Conservation (phyloP, 2,329 filamentous ascomycete genomes). For the Zarea fungicola region DNA sequence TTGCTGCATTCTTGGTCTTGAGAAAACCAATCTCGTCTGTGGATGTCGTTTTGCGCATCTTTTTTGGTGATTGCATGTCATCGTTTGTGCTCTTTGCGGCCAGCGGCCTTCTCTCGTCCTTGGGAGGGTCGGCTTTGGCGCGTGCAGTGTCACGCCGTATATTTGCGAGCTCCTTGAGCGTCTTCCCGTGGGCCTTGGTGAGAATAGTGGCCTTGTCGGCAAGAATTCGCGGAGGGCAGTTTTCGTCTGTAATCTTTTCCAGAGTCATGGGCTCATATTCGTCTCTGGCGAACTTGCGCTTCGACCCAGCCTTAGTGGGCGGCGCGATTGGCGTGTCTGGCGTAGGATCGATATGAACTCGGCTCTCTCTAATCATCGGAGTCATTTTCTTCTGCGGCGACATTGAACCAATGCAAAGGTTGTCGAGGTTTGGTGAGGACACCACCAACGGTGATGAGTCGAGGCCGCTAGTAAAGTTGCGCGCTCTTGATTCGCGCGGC, state of each 20-base stretch:
- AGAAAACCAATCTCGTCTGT: conserved; percentile 33
- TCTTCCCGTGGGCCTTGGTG: conserved; percentile 35
- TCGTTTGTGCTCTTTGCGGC: conserved; percentile 56
- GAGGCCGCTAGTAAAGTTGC: conserved; percentile 2
- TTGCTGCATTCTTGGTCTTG: conserved; percentile 31
- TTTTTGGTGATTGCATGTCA: conserved; percentile 54
- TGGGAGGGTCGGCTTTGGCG: conserved; percentile 25
- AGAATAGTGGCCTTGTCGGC: conserved; percentile 25
- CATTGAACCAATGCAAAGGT: conserved; percentile 14
- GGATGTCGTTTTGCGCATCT: conserved; percentile 31
- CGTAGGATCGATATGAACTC: conserved; percentile 1
- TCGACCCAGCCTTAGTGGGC: conserved; percentile 43
- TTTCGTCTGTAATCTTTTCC: conserved; percentile 24
- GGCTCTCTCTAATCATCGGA: conserved; percentile 11
- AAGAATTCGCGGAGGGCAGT: conserved; percentile 18
- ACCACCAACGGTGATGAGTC: conserved; percentile 25
- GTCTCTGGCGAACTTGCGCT: conserved; percentile 54
- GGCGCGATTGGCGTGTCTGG: conserved; percentile 17
- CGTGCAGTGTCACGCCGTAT: conserved; percentile 35
- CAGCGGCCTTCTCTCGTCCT: conserved; percentile 42
- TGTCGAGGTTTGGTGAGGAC: conserved; percentile 23
- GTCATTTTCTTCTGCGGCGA: conserved; percentile 25
- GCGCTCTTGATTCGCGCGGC: conserved; percentile 25
- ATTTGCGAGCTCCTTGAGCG: conserved; percentile 41
- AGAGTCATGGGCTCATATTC: conserved; percentile 39